phyloP scores from a whole-genome alignment of 2,329 filamentous ascomycete species.

The Phialophora tarda region DNA sequence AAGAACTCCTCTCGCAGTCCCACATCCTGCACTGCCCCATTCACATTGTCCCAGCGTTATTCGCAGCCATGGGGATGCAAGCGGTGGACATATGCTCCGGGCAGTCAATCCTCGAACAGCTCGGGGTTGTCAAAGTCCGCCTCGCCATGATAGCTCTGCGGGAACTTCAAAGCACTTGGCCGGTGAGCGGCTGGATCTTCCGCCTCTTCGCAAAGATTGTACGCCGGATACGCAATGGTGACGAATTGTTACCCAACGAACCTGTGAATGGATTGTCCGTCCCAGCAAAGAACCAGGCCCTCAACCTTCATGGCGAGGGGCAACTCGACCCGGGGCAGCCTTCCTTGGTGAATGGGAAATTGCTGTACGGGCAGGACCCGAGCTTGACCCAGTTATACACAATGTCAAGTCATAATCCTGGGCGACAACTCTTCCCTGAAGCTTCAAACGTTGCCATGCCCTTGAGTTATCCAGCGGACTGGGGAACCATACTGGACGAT shows the following conservation, averaged over 20 bases:
- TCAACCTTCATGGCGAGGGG: not conserved
- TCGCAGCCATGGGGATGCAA: conserved; percentile 41
- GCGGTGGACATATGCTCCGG: conserved; percentile 40
- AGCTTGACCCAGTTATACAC: conserved; percentile 27
- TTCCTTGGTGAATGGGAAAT: conserved; percentile 9
- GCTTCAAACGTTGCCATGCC: conserved; percentile 23
- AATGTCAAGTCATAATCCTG: conserved; percentile 19
- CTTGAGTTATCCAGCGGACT: conserved; percentile 27
- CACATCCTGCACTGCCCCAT: conserved; percentile 33
- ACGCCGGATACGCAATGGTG: conserved; percentile 28
- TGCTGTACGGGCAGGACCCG: conserved; percentile 28
- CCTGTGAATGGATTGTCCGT: conserved; percentile 28
- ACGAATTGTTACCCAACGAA: conserved; percentile 29
- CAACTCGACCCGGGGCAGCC: conserved; percentile 1
- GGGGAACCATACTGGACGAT: conserved; percentile 31
- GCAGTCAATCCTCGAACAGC: conserved; percentile 37
- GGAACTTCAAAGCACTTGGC: conserved; percentile 40
- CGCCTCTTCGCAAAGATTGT: conserved; percentile 34
- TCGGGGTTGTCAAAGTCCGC: conserved; percentile 40
- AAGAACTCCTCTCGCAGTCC: conserved; percentile 34
- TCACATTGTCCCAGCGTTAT: conserved; percentile 39
- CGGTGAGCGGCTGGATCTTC: conserved; percentile 41
- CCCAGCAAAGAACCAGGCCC: conserved; percentile 14
- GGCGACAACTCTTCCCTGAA: conserved; percentile 24
- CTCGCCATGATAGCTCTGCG: conserved; percentile 41